These are phyloP conservation scores for Didymella arachidicola DNA, from an alignment of 2,329 filamentous ascomycete genomes.

Conservation along the genomic window DNA sequence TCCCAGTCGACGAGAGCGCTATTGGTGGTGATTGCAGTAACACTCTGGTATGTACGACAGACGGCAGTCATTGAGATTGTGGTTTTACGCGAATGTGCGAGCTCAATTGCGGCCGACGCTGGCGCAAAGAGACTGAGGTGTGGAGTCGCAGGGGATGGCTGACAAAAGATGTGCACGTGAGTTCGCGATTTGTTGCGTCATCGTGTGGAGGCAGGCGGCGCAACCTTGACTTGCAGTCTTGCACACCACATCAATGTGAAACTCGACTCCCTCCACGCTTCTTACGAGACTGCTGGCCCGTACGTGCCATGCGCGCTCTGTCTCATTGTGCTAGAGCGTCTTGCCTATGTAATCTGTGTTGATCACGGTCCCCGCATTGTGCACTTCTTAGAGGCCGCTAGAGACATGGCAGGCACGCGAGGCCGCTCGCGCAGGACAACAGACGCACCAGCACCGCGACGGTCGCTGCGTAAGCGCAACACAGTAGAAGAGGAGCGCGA, in stretches of 20 bases:
- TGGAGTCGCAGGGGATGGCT: not conserved
- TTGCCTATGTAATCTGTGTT: slow-evolving; percentile 4
- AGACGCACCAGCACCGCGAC: slow-evolving; percentile 27
- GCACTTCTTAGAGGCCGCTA: slow-evolving; percentile 2
- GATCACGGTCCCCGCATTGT: not conserved
- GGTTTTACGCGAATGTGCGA: not conserved
- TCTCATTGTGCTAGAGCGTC: not conserved
- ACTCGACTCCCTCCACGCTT: not conserved
- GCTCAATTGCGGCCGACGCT: not conserved
- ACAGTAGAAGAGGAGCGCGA: slow-evolving; percentile 33
- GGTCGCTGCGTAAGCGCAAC: slow-evolving; percentile 36
- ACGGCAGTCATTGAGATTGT: not conserved
- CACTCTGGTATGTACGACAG: not conserved
- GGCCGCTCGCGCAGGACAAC: slow-evolving; percentile 33
- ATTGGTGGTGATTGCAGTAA: not conserved
- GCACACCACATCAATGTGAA: not conserved
- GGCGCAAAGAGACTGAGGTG: not conserved
- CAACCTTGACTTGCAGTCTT: slow-evolving; percentile 2
- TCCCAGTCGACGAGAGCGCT: not conserved
- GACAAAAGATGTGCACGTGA: slow-evolving; percentile 12
- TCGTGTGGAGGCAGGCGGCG: slow-evolving; percentile 8
- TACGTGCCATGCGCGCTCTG: slow-evolving; percentile 6
- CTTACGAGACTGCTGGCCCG: not conserved
- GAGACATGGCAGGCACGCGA: slow-evolving; percentile 41
- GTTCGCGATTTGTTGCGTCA: slow-evolving; percentile 20